These are phyloP conservation scores for Chlorella vulgaris DNA, from an alignment of 139 green algal genomes.

Conservation along the genomic window DNA sequence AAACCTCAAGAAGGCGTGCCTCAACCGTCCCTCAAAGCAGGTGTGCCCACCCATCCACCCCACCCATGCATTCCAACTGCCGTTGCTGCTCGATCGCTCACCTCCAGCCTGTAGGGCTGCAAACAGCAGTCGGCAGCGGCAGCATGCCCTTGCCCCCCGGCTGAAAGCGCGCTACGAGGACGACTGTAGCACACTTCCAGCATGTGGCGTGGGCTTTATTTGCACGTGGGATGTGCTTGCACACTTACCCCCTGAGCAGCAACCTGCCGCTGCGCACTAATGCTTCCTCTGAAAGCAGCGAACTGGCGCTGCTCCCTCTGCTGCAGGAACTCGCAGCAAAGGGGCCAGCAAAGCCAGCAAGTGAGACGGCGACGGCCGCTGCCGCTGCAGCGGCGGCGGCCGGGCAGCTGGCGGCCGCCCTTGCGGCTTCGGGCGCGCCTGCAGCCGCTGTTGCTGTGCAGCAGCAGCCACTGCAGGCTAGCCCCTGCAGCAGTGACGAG, in stretches of 20 bases:
- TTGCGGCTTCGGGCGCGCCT: not conserved
- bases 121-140: no score
- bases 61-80: no score
- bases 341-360: not conserved
- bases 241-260: no score
- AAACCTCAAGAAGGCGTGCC: not conserved
- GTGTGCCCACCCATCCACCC: no score
- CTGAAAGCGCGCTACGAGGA: no score
- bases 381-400: not conserved
- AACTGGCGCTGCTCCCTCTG: constrained; percentile 12
- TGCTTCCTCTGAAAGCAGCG: constrained; percentile 1
- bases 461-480: not conserved
- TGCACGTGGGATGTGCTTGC: no score
- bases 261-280: constrained; percentile 1
- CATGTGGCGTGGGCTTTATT: no score
- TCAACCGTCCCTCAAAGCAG: not conserved
- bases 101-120: no score
- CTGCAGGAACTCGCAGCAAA: not conserved
- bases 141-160: no score
- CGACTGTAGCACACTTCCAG: no score
- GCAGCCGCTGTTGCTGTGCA: not conserved
- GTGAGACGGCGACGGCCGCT: not conserved
- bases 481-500: not conserved
- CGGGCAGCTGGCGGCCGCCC: constrained; percentile 4
- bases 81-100: no score